A percentile compares a stretch with the other conserved stretches of the same genome.
Conservation (phyloP, 1,284 basidiomycete genomes). For the Apiotrichum veenhuisii region DNA sequence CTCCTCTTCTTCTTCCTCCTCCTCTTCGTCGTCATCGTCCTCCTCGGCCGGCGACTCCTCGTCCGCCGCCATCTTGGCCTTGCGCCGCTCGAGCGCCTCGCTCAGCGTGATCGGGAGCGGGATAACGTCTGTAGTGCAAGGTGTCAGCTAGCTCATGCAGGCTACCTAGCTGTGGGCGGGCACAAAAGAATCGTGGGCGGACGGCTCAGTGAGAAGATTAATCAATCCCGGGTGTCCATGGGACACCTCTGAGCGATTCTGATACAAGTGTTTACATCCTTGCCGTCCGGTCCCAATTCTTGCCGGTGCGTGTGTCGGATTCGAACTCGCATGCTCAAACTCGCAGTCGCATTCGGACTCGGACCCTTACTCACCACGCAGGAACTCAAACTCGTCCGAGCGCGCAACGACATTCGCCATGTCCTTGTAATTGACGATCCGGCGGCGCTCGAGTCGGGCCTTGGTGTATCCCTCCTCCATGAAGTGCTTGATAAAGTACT, state of each 20-base stretch:
- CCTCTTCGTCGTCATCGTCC: background rate
- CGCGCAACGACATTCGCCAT: slow-evolving; percentile 42
- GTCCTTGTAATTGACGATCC: slow-evolving; percentile 50
- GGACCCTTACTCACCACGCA: slow-evolving; percentile 34
- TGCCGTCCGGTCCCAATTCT: background rate
- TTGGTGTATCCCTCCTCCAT: slow-evolving; percentile 49
- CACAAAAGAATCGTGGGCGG: background rate
- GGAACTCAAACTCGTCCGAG: slow-evolving; percentile 46
- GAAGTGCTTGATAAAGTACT: slow-evolving; percentile 51
- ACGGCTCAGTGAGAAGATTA: slow-evolving; percentile 48
- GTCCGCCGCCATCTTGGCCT: slow-evolving; percentile 13
- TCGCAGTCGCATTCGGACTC: slow-evolving; percentile 14
- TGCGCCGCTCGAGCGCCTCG: slow-evolving; percentile 39
- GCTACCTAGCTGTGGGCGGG: too few species aligned
- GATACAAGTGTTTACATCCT: slow-evolving; percentile 37
- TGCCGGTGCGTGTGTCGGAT: background rate
- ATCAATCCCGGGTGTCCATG: slow-evolving; percentile 18
- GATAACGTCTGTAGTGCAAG: slow-evolving; percentile 41
- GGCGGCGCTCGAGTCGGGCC: slow-evolving; percentile 48
- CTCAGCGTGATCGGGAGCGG: slow-evolving; percentile 41
- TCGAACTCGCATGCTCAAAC: too few species aligned
- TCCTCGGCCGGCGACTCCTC: slow-evolving; percentile 2
- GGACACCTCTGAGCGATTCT: slow-evolving; percentile 27
- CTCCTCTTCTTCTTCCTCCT: background rate
- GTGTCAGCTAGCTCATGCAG: too few species aligned